Conservation (phyloP, 345 rosid genomes). For the Aquilaria sinensis region DNA sequence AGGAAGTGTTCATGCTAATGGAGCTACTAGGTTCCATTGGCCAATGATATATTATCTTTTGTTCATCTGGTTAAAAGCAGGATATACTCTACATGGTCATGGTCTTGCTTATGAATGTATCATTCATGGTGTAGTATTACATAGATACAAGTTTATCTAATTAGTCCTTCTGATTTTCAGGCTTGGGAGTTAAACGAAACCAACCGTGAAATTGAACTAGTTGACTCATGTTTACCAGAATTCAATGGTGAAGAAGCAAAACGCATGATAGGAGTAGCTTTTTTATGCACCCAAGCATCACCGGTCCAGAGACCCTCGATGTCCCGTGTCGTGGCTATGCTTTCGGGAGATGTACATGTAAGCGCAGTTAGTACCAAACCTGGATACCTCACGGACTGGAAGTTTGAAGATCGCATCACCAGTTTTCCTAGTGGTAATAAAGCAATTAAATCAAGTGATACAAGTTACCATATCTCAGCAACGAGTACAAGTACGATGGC, state of each 20-base stretch:
- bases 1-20: no score
- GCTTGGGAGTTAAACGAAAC: conserved; percentile 54
- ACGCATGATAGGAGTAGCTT: conserved; percentile 40
- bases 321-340: conserved; percentile 44
- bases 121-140: no score
- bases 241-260: conserved; percentile 33
- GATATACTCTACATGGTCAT: no score
- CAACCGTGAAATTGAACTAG: conserved; percentile 25
- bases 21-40: no score
- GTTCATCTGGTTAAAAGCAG: no score
- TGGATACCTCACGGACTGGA: conserved; percentile 51
- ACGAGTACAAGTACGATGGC: no score
- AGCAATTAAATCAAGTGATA: no score
- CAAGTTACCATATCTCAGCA: no score
- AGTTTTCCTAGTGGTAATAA: no score
- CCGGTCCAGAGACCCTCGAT: conserved; percentile 30
- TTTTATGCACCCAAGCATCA: conserved; percentile 38
- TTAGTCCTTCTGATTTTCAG: conserved; percentile 18
- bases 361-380: conserved; percentile 33
- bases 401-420: conserved; percentile 25
- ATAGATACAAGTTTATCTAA: no score
- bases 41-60: no score
- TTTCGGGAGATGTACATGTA: conserved; percentile 45
- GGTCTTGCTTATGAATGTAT: no score
- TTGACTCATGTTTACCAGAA: conserved; percentile 28